Conservation (phyloP, 148 eudicot species). For the Silene conica region DNA sequence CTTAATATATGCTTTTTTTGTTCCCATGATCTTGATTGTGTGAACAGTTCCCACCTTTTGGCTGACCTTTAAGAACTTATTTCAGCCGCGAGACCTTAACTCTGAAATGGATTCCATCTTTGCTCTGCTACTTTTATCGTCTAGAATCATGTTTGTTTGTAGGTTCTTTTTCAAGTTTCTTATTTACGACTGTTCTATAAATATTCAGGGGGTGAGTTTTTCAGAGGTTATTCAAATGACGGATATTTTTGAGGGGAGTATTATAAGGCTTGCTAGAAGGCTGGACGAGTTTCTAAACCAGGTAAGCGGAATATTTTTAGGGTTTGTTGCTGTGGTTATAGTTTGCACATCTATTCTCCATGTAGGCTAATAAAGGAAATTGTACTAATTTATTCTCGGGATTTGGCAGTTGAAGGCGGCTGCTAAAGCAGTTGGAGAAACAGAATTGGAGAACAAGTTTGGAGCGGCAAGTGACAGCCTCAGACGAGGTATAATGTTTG, state of each 20-base stretch:
- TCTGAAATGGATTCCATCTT: neutral
- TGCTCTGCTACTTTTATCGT: slow-evolving; percentile 6
- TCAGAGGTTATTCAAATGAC: slow-evolving; percentile 96
- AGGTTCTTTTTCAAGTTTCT: neutral
- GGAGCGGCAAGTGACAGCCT: slow-evolving; percentile 80
- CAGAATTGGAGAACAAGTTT: slow-evolving; percentile 73
- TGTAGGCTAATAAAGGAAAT: neutral
- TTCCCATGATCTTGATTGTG: neutral
- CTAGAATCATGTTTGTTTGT: neutral
- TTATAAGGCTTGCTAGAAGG: slow-evolving; percentile 86
- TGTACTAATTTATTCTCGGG: neutral
- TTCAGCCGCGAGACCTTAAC: neutral
- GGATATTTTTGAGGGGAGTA: slow-evolving; percentile 95
- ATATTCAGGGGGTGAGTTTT: slow-evolving; percentile 78
- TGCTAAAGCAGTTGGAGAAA: slow-evolving; percentile 93
- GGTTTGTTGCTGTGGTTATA: no score
- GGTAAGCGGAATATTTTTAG: slow-evolving; percentile 36
- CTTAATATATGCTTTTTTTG: neutral
- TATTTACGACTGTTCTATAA: neutral
- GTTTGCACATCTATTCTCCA: no score
- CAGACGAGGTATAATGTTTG: slow-evolving; percentile 97
- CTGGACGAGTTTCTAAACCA: slow-evolving; percentile 96
- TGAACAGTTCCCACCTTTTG: neutral
- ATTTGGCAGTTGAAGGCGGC: slow-evolving; percentile 69
- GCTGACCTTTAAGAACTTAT: neutral